Evolutionary conservation across 108 stramenopile genomes (phyloP).

Genomic region (Nitzschia sp.): DNA sequence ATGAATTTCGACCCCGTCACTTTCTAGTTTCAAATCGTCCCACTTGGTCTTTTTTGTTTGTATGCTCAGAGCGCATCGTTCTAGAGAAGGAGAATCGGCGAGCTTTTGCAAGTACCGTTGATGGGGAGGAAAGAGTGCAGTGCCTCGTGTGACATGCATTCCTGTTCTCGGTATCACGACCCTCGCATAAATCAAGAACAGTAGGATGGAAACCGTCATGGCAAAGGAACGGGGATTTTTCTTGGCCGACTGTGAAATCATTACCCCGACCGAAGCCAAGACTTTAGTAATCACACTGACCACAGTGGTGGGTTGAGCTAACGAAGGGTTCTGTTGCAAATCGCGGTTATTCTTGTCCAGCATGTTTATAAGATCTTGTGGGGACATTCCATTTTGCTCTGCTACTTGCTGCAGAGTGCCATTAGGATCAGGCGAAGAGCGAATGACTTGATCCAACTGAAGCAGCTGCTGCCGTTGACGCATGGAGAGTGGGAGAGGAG

Average conservation of each 20-base stretch:
- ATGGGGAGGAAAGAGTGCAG: conserved; percentile 28
- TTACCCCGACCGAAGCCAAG: conserved; percentile 31
- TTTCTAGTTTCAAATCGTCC: conserved; percentile 52
- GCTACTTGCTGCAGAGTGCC: conserved; percentile 70
- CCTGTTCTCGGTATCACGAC: conserved; percentile 67
- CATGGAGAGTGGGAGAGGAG: conserved; percentile 57
- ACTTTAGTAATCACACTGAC: conserved; percentile 43
- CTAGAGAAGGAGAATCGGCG: background rate
- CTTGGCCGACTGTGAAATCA: conserved; percentile 39
- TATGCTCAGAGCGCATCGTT: conserved; percentile 18
- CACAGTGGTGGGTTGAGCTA: conserved; percentile 23
- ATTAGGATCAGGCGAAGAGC: conserved; percentile 61
- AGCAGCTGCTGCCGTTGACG: conserved; percentile 67
- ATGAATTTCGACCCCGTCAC: conserved; percentile 24
- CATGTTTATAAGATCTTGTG: conserved; percentile 59
- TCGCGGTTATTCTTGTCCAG: conserved; percentile 66
- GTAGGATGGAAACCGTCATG: conserved; percentile 19
- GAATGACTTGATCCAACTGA: conserved; percentile 66
- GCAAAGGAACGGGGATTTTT: conserved; percentile 56
- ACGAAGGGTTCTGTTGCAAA: conserved; percentile 39
- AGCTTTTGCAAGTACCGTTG: conserved; percentile 22
- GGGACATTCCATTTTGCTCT: conserved; percentile 56
- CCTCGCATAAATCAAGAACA: conserved; percentile 34
- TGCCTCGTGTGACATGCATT: conserved; percentile 51
- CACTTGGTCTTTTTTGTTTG: conserved; percentile 35